Conservation (phyloP, 108 stramenopile genomes). For the Cyclotella atomus region DNA sequence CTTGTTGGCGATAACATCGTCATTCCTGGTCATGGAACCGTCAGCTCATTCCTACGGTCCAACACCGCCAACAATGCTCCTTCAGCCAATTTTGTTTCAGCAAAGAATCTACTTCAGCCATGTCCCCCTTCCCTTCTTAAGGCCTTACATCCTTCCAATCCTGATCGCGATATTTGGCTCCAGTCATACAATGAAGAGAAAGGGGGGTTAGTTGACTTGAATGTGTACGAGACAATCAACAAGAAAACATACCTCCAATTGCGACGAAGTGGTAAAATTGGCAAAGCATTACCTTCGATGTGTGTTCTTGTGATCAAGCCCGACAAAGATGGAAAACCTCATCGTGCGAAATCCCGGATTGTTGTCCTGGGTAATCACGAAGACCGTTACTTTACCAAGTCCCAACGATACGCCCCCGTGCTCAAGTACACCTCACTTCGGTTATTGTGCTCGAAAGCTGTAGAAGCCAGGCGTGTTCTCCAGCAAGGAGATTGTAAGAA, state of each 20-base stretch:
- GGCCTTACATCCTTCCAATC: constrained; percentile 13
- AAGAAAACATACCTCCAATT: background rate
- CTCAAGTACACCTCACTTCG: constrained; percentile 14
- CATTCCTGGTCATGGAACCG: background rate
- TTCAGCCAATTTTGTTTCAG: background rate
- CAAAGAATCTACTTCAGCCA: constrained; percentile 12
- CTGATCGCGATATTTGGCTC: constrained; percentile 12
- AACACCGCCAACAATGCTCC: constrained; percentile 17
- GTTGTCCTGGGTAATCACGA: constrained; percentile 20
- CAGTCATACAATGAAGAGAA: constrained; percentile 27
- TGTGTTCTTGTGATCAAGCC: constrained; percentile 11
- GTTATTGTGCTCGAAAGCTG: constrained; percentile 6
- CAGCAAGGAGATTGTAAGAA: constrained; percentile 48
- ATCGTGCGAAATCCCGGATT: constrained; percentile 11
- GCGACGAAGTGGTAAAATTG: background rate
- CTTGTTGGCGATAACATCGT: background rate
- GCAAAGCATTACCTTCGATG: background rate
- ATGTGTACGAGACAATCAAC: background rate
- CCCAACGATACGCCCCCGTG: constrained; percentile 28
- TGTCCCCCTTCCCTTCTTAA: constrained; percentile 3
- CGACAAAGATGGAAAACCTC: constrained; percentile 17
- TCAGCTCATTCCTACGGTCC: constrained; percentile 4
- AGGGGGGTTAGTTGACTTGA: background rate
- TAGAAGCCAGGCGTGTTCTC: background rate
- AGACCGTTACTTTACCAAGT: constrained; percentile 15